Percentiles rank a stretch among this genome's conserved stretches.
phyloP scores from a whole-genome alignment of 2,329 filamentous ascomycete genomes.

The Botryosphaeria dothidea region DNA sequence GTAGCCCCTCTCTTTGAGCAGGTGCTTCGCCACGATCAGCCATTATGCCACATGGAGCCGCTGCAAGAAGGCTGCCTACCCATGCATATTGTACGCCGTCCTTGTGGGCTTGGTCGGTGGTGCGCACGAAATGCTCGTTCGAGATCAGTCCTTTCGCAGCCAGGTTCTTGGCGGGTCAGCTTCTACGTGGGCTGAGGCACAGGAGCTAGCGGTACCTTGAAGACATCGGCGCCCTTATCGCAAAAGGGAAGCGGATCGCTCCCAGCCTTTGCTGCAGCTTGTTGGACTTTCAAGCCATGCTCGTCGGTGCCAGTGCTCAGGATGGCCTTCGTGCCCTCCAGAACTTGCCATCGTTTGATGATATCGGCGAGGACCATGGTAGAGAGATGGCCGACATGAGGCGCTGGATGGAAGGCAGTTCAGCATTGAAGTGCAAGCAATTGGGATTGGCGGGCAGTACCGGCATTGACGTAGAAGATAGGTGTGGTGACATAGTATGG shows the following conservation, averaged over 20 bases:
- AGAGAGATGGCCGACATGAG: conserved; percentile 93
- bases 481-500: conserved; percentile 95
- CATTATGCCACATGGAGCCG: background rate
- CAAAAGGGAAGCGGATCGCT: conserved; percentile 82
- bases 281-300: conserved; percentile 92
- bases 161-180: conserved; percentile 52
- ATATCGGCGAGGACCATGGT: conserved; percentile 90
- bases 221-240: conserved; percentile 78
- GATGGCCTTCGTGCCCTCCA: conserved; percentile 70
- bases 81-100: conserved; percentile 89
- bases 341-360: conserved; percentile 83
- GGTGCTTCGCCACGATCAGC: conserved; percentile 45
- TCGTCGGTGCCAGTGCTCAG: conserved; percentile 94
- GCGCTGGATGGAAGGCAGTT: conserved; percentile 56
- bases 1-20: conserved; percentile 72
- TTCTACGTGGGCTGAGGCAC: background rate
- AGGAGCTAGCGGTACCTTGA: conserved; percentile 52
- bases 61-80: conserved; percentile 45
- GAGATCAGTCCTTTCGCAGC: conserved; percentile 69
- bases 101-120: conserved; percentile 79
- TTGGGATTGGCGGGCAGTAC: conserved; percentile 49
- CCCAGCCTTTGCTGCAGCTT: conserved; percentile 71
- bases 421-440: background rate
- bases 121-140: conserved; percentile 88
- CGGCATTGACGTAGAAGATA: conserved; percentile 98